These are phyloP conservation scores for Gremmenia infestans DNA, from an alignment of 2,329 filamentous ascomycete species.

Conservation along the genomic window DNA sequence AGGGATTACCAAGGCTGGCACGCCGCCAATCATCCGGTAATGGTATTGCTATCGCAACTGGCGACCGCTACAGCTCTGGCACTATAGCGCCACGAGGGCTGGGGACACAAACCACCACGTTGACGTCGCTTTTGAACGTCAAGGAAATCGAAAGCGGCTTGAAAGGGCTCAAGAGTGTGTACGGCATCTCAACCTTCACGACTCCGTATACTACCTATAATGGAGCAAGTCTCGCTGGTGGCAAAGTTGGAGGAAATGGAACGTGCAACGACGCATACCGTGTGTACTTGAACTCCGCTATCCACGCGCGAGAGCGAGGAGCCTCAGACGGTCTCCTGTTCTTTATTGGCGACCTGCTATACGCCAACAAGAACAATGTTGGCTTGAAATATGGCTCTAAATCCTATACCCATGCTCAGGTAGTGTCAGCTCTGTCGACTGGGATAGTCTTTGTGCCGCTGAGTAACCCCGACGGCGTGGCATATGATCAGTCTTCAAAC, in stretches of 20 bases:
- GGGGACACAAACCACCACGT: conserved; percentile 34
- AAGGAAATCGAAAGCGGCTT: conserved; percentile 38
- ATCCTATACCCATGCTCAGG: conserved; percentile 47
- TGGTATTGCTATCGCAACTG: conserved; percentile 37
- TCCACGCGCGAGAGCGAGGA: conserved; percentile 55
- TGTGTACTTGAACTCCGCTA: conserved; percentile 48
- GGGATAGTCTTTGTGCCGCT: conserved; percentile 50
- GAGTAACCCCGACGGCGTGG: conserved; percentile 50
- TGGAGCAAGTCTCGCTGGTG: conserved; percentile 35
- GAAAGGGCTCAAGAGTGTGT: conserved; percentile 36
- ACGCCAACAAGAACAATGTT: conserved; percentile 43
- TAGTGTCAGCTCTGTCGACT: conserved; percentile 44
- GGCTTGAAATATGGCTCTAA: conserved; percentile 49
- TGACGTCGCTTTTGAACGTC: conserved; percentile 39
- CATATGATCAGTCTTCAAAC: conserved; percentile 45
- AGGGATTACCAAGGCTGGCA: conserved; percentile 13
- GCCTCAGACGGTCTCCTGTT: conserved; percentile 52
- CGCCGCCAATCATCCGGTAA: conserved; percentile 15
- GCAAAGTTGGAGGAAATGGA: conserved; percentile 40
- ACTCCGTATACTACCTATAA: conserved; percentile 41
- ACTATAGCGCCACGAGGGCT: conserved; percentile 38
- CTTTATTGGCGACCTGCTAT: conserved; percentile 52
- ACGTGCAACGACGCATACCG: conserved; percentile 40
- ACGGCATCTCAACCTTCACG: conserved; percentile 36
- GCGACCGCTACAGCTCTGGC: conserved; percentile 39